These are phyloP conservation scores for Sporothrix dimorphospora DNA, from an alignment of 2,329 filamentous ascomycete genomes.

Conservation along the genomic window DNA sequence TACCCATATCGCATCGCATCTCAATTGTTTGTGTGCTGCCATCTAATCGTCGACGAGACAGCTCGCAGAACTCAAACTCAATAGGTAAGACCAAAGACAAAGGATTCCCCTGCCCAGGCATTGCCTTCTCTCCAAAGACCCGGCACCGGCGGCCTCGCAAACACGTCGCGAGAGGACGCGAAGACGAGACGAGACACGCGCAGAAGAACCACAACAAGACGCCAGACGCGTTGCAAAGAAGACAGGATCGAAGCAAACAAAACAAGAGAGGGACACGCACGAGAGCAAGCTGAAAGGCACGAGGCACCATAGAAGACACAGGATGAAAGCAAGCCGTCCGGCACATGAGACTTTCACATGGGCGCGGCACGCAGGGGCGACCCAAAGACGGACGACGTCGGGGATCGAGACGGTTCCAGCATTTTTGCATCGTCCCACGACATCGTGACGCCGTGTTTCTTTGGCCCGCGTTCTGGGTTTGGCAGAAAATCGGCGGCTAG, in stretches of 20 bases:
- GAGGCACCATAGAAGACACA: background rate
- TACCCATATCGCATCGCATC: conserved; percentile 28
- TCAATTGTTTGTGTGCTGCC: conserved; percentile 28
- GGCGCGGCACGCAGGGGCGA: background rate
- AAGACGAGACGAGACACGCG: conserved; percentile 2
- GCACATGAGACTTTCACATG: too few relatives aligned
- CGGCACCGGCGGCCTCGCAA: background rate
- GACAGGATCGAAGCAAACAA: background rate
- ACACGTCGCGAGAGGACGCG: background rate
- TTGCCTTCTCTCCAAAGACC: background rate
- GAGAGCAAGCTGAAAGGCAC: background rate
- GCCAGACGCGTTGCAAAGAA: background rate
- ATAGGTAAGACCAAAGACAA: conserved; percentile 23
- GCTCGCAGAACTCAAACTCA: conserved; percentile 23
- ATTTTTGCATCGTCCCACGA: background rate
- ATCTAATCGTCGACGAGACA: conserved; percentile 27
- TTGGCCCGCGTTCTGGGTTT: background rate
- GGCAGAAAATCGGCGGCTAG: background rate
- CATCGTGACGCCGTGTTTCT: background rate
- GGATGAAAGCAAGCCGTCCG: background rate
- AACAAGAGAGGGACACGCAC: background rate
- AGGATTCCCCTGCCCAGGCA: background rate
- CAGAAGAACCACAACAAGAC: background rate
- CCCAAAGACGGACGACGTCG: background rate
- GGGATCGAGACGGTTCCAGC: background rate